Base-by-base conservation (phyloP, 2,329 filamentous ascomycete genomes). In the Talaromyces atroroseus region DNA sequence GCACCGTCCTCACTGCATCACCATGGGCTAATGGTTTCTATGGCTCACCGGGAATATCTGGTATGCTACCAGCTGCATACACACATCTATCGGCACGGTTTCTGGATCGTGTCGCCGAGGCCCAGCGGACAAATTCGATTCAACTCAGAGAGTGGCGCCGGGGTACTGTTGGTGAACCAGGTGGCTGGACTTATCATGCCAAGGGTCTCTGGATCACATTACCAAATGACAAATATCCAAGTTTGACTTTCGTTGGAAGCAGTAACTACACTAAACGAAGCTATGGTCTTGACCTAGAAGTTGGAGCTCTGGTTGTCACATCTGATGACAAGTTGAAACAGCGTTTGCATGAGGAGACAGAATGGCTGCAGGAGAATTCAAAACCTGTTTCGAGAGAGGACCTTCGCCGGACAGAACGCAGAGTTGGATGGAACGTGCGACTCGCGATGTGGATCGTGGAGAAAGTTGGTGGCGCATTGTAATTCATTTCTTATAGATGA, bases 1-100 rank as follows among this genome's bases (percentile, higher is more conserved):
- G 90, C 59, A 92, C 88, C 0, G 89, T 99, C 21, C 87, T 99
- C 54, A 96, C 94, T 0, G 94, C 94, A 1, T 91, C 90, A 0
- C 94, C 92, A 0, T 86, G 90, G 73, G 94, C 94, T 0, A 99
- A 99, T 71, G 94, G 94, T 6, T 99, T 99, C 73, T 99, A 90
- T 75, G 84, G 87, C 52, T 95, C 90, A 5, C 84, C 85, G 32
- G 94, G 94, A 26, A 83, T 97, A 0, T 95, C 90, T 1, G 92
- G 92, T 3, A 87, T 97, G 75, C 78, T 99, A 0, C 94, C 94
- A 0, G 88, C 89, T 52, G 94, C 92, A 1, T 99, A 99, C 73
- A 95, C 92, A 0, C 83, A 95, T 16, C 85, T 99, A 0, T 88
- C 91, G 0, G 84, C 88, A 0, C 84, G 85, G 20, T 99, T 99